phyloP scores from a whole-genome alignment of 768 basidiomycete genomes.

The Suillus hirtellus region DNA sequence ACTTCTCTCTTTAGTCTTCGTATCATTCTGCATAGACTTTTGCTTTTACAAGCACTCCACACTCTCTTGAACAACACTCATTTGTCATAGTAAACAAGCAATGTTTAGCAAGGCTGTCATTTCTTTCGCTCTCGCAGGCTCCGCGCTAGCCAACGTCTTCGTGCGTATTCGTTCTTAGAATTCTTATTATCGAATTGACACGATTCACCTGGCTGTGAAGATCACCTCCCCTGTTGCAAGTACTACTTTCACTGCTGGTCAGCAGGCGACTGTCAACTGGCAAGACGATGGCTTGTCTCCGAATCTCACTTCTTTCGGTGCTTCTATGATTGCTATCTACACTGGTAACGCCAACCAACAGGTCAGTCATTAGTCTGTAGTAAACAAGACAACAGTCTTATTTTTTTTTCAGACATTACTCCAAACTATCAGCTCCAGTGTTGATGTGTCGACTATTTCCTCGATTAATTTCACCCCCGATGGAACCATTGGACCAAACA shows the following conservation, averaged over 20 bases:
- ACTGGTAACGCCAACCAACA: constrained; percentile 62
- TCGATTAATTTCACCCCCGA: constrained; percentile 54
- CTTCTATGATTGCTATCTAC: constrained; percentile 56
- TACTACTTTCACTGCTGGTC: constrained; percentile 51
- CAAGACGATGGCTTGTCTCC: constrained; percentile 53
- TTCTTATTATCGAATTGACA: background rate
- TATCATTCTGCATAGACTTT: background rate
- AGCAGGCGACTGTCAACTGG: constrained; percentile 55
- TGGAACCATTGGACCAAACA: constrained; percentile 53
- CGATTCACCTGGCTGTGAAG: constrained; percentile 35
- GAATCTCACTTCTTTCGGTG: constrained; percentile 51
- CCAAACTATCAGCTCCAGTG: constrained; percentile 46
- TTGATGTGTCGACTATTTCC: constrained; percentile 52
- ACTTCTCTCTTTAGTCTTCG: constrained; percentile 1
- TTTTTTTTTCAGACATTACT: constrained; percentile 50
- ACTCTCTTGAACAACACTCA: constrained; percentile 22
- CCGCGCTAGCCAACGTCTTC: constrained; percentile 56
- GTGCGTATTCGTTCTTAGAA: constrained; percentile 35
- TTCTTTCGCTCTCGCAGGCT: constrained; percentile 51
- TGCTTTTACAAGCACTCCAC: constrained; percentile 21
- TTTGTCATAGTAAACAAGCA: constrained; percentile 23
- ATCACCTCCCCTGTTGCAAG: constrained; percentile 54
- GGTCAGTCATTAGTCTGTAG: constrained; percentile 37
- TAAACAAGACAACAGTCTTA: background rate
- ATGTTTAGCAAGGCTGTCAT: constrained; percentile 56